Base-by-base conservation (phyloP, 2,329 filamentous ascomycete genomes). In the Pseudovirgaria hyperparasitica region DNA sequence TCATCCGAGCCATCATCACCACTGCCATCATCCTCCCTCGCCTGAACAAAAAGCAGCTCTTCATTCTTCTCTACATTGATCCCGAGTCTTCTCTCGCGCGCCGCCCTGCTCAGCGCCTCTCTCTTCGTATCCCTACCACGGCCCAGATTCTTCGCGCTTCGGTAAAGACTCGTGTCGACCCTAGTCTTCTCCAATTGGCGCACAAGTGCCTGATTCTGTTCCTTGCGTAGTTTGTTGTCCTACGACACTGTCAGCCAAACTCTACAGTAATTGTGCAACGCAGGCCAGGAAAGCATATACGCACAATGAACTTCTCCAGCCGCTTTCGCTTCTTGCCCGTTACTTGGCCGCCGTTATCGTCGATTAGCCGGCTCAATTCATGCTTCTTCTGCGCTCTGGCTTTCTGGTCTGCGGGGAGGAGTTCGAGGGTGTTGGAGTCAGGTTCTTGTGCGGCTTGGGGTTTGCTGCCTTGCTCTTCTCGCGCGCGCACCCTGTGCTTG, bases 181-280 rank as follows among this genome's bases (percentile, higher is more conserved):
- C 79, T 85, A 29, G 72, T 67, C 34, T 72, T 66, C 11, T 82
- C 81, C 15, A 98, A 66, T 49, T 90, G 86, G 47, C 81, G 80
- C 41, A 96, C 65, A 16, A 98, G 62, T 30, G 75, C 79, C 16
- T 82, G 65, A 44, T 82, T 92, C 53, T 96, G 87, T 48, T 98
- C 90, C 53, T 92, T 94, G 53, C 76, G 81, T 23, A 98, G 63
- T 65, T 98, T 98, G 32, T 70, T 90, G 44, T 96, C 86, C 66
- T 70, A 42, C 11, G 18, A 6, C 6, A 10, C 17, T 7, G 16
- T n/a, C 14, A 5, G 7, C n/a, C 6, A 13, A 6, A 7, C 11
- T 8, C 16, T 7, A 27, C 12, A 30, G 11, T 9, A 19, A 11
- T 15, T 15, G 12, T 18, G 18, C 13, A 15, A 6, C 22, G 11